Conservation (phyloP, 208 protist species). For the Acanthamoeba healyi region DNA sequence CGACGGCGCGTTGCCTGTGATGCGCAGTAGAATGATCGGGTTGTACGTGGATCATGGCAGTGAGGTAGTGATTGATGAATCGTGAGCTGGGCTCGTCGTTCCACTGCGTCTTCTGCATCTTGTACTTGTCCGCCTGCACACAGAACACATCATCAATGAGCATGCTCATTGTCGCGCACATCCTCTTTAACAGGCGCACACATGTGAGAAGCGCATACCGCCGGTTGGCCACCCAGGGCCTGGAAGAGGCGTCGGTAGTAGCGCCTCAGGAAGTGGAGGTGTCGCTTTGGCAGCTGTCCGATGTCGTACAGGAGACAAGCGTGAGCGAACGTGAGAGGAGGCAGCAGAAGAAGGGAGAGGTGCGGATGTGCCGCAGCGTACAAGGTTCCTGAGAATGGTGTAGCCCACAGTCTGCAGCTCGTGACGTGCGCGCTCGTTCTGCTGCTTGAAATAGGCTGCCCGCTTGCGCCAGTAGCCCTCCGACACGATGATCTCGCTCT, state of each 20-base stretch:
- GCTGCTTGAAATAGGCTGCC: background rate
- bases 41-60: constrained; percentile 2
- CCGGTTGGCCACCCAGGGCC: background rate
- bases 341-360: too few species aligned
- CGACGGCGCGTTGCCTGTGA: too few species aligned
- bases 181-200: too few species aligned
- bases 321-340: background rate
- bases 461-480: constrained; percentile 40
- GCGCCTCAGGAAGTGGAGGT: constrained; percentile 4
- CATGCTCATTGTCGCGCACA: background rate
- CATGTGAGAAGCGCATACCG: too few species aligned
- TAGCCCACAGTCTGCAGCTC: background rate
- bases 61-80: constrained; percentile 53
- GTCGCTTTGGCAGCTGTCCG: constrained; percentile 26
- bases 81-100: constrained; percentile 17
- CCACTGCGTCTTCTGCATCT: constrained; percentile 59
- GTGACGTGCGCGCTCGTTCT: constrained; percentile 34
- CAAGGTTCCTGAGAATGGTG: constrained; percentile 20
- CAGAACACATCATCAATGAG: background rate
- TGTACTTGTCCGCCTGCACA: constrained; percentile 44
- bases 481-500: constrained; percentile 52
- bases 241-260: constrained; percentile 34
- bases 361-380: background rate
- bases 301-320: background rate
- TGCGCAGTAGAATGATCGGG: too few species aligned